Percentiles rank a stretch among this genome's conserved stretches.
Evolutionary conservation across 1,139 yeast species (phyloP).

Genomic region (Yamadazyma pseudoaaseri): DNA sequence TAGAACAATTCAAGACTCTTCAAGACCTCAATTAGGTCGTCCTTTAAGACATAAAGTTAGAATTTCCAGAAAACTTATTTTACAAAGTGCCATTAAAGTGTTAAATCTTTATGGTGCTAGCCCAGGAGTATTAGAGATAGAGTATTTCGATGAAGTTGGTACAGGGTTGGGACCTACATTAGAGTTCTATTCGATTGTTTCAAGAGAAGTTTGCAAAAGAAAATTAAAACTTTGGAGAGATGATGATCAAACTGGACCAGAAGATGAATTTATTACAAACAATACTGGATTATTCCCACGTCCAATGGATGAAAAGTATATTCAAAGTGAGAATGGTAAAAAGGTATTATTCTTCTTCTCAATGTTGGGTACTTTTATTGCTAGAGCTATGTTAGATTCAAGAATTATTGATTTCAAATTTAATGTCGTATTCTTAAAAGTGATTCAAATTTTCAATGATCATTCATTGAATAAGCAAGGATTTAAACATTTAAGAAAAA

Average conservation of each 20-base stretch:
- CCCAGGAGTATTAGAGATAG: conserved; percentile 83
- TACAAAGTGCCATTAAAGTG: conserved; percentile 80
- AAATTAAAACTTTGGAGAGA: conserved; percentile 72
- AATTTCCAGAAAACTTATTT: conserved; percentile 65
- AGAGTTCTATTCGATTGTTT: conserved; percentile 84
- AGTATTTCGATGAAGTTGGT: conserved; percentile 90
- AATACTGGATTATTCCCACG: conserved; percentile 69
- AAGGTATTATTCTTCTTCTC: conserved; percentile 56
- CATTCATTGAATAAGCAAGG: conserved; percentile 8
- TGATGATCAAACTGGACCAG: conserved; percentile 22
- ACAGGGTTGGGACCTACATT: conserved; percentile 95
- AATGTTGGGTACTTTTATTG: conserved; percentile 78
- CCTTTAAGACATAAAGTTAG: conserved; percentile 80
- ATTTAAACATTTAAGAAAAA: conserved; percentile 22
- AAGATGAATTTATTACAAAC: conserved; percentile 41
- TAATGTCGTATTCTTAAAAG: conserved; percentile 65
- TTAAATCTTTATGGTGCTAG: conserved; percentile 74
- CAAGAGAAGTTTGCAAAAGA: conserved; percentile 62
- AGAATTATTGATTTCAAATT: conserved; percentile 82
- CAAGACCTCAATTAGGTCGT: conserved; percentile 60
- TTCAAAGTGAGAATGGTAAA: conserved; percentile 35
- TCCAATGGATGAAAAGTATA: conserved; percentile 46
- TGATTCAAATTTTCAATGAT: conserved; percentile 33
- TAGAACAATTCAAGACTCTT: conserved; percentile 44
- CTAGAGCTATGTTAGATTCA: conserved; percentile 83